Conservation (phyloP, 2,329 filamentous ascomycete genomes). For the Moelleriella libera region DNA sequence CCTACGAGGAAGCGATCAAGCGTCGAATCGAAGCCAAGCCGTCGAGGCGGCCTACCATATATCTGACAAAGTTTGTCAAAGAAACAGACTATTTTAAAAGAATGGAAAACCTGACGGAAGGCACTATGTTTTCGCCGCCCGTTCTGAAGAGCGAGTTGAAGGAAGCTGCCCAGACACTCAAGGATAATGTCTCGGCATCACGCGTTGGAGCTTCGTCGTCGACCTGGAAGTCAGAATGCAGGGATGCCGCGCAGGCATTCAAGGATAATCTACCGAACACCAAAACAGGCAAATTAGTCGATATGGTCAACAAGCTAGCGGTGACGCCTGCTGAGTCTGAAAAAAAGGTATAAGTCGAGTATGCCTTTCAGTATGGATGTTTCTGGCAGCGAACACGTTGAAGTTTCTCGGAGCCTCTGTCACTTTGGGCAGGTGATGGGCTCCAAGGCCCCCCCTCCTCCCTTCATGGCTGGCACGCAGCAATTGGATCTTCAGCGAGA, state of each 20-base stretch:
- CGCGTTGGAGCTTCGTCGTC: not conserved
- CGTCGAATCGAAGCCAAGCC: conserved; percentile 46
- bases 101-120: conserved; percentile 22
- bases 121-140: conserved; percentile 9
- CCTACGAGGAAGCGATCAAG: conserved; percentile 66
- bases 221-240: not conserved
- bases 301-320: conserved; percentile 1
- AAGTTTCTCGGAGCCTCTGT: not conserved
- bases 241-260: not conserved
- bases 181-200: not conserved
- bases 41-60: conserved; percentile 27
- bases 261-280: not conserved
- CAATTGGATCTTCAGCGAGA: no score
- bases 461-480: no score
- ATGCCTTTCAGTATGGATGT: not conserved
- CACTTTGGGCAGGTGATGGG: not conserved
- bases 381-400: not conserved
- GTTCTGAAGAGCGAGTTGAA: conserved; percentile 4
- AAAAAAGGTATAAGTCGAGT: not conserved
- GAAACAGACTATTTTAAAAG: conserved; percentile 25
- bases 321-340: not conserved
- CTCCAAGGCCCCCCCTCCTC: no score
- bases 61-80: conserved; percentile 33
- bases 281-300: not conserved
- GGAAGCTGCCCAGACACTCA: conserved; percentile 5